Conservation (phyloP, 2,329 filamentous ascomycete genomes). For the Fusarium verticillioides region DNA sequence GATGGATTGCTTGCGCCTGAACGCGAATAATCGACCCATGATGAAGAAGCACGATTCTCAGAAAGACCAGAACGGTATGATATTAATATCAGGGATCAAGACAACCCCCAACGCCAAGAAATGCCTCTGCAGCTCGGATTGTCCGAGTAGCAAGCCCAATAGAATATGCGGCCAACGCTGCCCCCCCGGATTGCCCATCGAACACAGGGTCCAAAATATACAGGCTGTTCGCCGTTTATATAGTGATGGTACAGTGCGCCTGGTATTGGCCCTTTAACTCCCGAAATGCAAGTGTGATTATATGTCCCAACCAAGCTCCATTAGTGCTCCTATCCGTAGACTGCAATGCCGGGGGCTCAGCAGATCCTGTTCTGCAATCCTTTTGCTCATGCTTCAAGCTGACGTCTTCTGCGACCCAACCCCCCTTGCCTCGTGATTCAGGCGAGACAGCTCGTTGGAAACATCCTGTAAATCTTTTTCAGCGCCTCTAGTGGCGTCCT, state of each 20-base stretch:
- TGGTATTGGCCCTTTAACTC: conserved; percentile 39
- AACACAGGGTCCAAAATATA: conserved; percentile 14
- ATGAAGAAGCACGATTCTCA: not conserved
- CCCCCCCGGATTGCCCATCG: not conserved
- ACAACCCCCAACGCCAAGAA: conserved; percentile 21
- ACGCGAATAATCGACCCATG: not conserved
- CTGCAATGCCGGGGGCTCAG: conserved; percentile 32
- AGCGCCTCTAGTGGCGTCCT: conserved; percentile 39
- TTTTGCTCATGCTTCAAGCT: conserved; percentile 25
- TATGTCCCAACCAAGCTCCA: conserved; percentile 36
- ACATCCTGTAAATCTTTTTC: conserved; percentile 30
- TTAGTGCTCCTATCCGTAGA: conserved; percentile 38
- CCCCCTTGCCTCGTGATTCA: conserved; percentile 12
- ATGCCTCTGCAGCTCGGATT: not conserved
- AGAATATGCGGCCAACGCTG: conserved; percentile 3
- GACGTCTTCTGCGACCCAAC: conserved; percentile 22
- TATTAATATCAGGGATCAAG: not conserved
- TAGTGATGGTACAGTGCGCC: conserved; percentile 40
- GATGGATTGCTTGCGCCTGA: not conserved
- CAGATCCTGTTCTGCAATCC: conserved; percentile 40
- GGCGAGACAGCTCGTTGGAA: conserved; percentile 24
- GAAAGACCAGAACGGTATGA: not conserved
- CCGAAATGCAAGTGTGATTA: conserved; percentile 40
- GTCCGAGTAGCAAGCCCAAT: conserved; percentile 4
- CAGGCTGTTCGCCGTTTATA: conserved; percentile 25